phyloP scores from a whole-genome alignment of 768 basidiomycete genomes.

The Russula sp. region DNA sequence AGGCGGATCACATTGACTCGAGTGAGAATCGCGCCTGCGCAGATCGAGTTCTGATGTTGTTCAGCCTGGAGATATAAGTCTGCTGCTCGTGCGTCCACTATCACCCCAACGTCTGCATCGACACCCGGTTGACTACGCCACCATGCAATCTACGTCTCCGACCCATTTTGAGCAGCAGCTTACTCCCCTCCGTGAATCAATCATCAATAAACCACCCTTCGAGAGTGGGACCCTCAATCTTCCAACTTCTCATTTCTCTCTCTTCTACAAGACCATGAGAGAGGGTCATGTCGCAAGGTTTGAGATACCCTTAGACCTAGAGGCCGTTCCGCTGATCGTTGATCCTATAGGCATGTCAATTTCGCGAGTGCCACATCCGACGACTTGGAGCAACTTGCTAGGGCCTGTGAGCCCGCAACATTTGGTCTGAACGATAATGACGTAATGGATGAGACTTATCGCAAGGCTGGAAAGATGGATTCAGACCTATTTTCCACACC shows the following conservation, averaged over 20 bases:
- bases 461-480: slow-evolving; percentile 39
- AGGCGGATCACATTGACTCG: too few relatives aligned
- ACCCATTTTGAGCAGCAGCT: too few relatives aligned
- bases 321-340: neutral
- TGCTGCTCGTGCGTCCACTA: slow-evolving; percentile 15
- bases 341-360: neutral
- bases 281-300: neutral
- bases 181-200: too few relatives aligned
- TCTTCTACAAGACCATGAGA: slow-evolving; percentile 15
- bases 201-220: too few relatives aligned
- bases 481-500: slow-evolving; percentile 29
- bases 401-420: slow-evolving; percentile 35
- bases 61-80: slow-evolving; percentile 33
- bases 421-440: slow-evolving; percentile 34
- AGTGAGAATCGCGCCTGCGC: too few relatives aligned
- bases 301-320: slow-evolving; percentile 12
- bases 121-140: too few relatives aligned
- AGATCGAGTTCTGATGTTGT: too few relatives aligned
- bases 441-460: slow-evolving; percentile 38
- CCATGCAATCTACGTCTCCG: too few relatives aligned
- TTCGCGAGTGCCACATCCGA: slow-evolving; percentile 7
- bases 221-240: too few relatives aligned
- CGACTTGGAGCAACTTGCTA: slow-evolving; percentile 26
- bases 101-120: slow-evolving; percentile 11
- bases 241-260: neutral